Evolutionary conservation across 148 eudicot species (phyloP), one percentile per base, ranked within the genome.

Genomic region (Fagopyrum homotropicum): DNA sequence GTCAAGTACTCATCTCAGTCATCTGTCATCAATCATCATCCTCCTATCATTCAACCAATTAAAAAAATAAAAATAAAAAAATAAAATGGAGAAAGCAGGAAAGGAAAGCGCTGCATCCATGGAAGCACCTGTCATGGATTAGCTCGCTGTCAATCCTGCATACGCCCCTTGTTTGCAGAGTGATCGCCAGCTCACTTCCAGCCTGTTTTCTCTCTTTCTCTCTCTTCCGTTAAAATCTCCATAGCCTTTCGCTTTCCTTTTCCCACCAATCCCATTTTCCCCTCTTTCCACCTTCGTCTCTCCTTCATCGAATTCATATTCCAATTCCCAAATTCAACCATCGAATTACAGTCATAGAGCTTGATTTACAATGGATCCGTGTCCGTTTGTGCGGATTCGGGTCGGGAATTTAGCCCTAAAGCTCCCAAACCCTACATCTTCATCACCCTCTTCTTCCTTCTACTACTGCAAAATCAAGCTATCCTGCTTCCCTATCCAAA

Each of bases 371-470:
- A 91, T 89, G 93, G 93, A 91, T 82, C 91, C 96, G 5, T 93
- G 91, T 40, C 93, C 88, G 72, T 94, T 91, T 75, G 76, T 90
- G 3, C 79, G 91, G 35, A 84, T 94, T 35, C 72, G 83, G 4
- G 76, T 90, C 76, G 88, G 84, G 14, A 83, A 85, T 72, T 72
- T 94, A 9, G 93, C 86, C 0, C 45, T 93, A 12, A 85, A 81
- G 16, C 69, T 76, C 22, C 72, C 40, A 49, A 77, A 3, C 12
- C 54, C 79, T 48, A 54, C 17, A 17, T 44, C 10, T 35, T 68
- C 69, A 1, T 2, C 59, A 30, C 45, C 54, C 29, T 16, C 72
- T 78, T 16, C 72, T 78, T 0, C 73, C 82, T n/a, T 75, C 77
- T 81, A 77, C 52, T 85, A 78, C 63, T 87, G 87, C 80, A 89